phyloP scores from a whole-genome alignment of 345 rosid species.

The Aquilaria malaccensis region DNA sequence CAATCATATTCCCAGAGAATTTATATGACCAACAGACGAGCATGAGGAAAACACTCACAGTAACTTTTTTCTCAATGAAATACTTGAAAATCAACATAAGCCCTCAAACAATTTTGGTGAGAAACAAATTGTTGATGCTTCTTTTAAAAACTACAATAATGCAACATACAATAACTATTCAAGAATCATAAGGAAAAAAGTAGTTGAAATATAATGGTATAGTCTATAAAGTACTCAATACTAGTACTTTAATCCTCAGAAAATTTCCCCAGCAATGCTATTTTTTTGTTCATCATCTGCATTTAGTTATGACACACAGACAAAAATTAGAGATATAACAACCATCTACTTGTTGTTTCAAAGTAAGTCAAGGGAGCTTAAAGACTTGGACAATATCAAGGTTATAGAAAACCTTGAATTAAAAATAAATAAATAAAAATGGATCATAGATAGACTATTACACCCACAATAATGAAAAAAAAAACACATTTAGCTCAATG shows the following conservation, averaged over 20 bases:
- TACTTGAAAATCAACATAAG: slow-evolving; percentile 76
- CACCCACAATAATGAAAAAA: neutral
- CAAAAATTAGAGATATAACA: neutral
- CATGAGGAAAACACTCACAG: slow-evolving; percentile 44
- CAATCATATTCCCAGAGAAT: too few species aligned
- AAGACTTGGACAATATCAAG: neutral
- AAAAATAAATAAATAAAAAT: neutral
- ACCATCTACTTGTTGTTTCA: too few species aligned
- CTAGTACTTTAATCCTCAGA: slow-evolving; percentile 97
- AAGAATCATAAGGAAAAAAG: neutral
- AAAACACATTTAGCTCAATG: slow-evolving; percentile 58
- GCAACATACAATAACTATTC: slow-evolving; percentile 12
- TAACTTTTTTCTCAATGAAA: slow-evolving; percentile 86
- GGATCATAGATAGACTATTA: too few species aligned
- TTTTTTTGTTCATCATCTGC: slow-evolving; percentile 84
- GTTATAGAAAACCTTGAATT: neutral
- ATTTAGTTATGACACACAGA: slow-evolving; percentile 11
- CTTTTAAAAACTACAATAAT: slow-evolving; percentile 65
- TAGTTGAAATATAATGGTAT: slow-evolving; percentile 1
- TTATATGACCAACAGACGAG: neutral
- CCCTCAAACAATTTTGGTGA: slow-evolving; percentile 93
- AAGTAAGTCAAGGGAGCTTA: neutral
- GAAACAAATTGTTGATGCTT: slow-evolving; percentile 83
- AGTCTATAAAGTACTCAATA: slow-evolving; percentile 18
- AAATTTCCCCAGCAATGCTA: slow-evolving; percentile 77